A percentile compares a stretch with the other conserved stretches of the same genome.
These are phyloP conservation scores for Silybum marianum DNA, from an alignment of 129 eudicot species.

Conservation along the genomic window DNA sequence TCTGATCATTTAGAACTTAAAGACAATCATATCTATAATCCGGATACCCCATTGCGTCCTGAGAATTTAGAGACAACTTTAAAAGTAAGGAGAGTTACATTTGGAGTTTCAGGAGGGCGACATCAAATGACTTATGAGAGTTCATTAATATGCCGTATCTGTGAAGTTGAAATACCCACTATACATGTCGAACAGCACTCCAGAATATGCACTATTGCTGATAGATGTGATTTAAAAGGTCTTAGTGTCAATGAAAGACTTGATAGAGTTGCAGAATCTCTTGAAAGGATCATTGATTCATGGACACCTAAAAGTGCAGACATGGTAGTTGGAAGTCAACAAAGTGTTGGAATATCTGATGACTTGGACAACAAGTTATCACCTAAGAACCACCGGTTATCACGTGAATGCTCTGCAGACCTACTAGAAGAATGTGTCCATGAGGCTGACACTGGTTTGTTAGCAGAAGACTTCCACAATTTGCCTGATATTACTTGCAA, in stretches of 20 bases:
- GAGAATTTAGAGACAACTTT: slow-evolving; percentile 41
- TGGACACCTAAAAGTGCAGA: slow-evolving; percentile 78
- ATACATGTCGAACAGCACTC: slow-evolving; percentile 91
- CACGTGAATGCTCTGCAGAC: slow-evolving; percentile 50
- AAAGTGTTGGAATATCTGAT: slow-evolving; percentile 52
- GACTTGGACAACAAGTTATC: slow-evolving; percentile 52
- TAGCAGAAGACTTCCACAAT: slow-evolving; percentile 45
- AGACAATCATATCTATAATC: too few relatives aligned
- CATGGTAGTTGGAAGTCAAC: slow-evolving; percentile 56
- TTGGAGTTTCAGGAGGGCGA: slow-evolving; percentile 51
- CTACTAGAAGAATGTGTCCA: slow-evolving; percentile 48
- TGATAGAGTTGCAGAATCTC: slow-evolving; percentile 86
- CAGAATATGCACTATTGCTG: slow-evolving; percentile 92
- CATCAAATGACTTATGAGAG: slow-evolving; percentile 47
- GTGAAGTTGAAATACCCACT: slow-evolving; percentile 84
- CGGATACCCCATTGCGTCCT: slow-evolving; percentile 29
- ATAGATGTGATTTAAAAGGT: slow-evolving; percentile 96
- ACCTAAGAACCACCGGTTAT: slow-evolving; percentile 41
- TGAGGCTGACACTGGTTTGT: slow-evolving; percentile 45
- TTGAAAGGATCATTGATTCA: slow-evolving; percentile 78
- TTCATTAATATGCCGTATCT: slow-evolving; percentile 73
- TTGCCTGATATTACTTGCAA: slow-evolving; percentile 45
- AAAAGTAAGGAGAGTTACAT: slow-evolving; percentile 34
- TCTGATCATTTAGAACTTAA: slow-evolving; percentile 32
- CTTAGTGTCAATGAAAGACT: slow-evolving; percentile 82